A percentile compares a stretch with the other conserved stretches of the same genome.
These are phyloP conservation scores for Fusarium caatingaense DNA, from an alignment of 2,329 filamentous ascomycete species.

Conservation along the genomic window DNA sequence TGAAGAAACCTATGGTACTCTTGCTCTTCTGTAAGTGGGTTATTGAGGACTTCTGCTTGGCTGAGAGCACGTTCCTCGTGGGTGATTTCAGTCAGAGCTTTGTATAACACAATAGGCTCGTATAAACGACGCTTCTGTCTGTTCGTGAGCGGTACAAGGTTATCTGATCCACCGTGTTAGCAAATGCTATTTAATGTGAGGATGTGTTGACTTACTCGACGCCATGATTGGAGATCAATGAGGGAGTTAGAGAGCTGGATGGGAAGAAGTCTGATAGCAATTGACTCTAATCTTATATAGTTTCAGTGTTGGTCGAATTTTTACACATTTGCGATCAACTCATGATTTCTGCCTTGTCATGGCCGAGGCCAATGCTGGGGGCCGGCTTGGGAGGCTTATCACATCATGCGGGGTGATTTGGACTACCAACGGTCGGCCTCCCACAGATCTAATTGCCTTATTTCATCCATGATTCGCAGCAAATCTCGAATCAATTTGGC, in stretches of 20 bases:
- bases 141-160: slow-evolving; percentile 9
- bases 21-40: slow-evolving; percentile 33
- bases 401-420: slow-evolving; percentile 29
- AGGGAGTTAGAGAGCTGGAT: background rate
- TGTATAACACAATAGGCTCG: slow-evolving; percentile 45
- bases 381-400: slow-evolving; percentile 41
- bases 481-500: background rate
- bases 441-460: slow-evolving; percentile 7
- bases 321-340: background rate
- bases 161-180: background rate
- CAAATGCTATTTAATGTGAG: rapidly evolving
- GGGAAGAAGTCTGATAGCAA: background rate
- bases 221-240: background rate
- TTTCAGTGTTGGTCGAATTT: background rate
- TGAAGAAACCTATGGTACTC: slow-evolving; percentile 48
- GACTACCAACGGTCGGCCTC: slow-evolving; percentile 16
- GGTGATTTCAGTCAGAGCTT: slow-evolving; percentile 40
- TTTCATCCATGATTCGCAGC: background rate
- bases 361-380: slow-evolving; percentile 27
- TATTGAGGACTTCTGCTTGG: background rate
- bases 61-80: slow-evolving; percentile 10
- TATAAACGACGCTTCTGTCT: slow-evolving; percentile 46
- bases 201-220: background rate
- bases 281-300: background rate
- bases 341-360: slow-evolving; percentile 7